Evolutionary conservation across 495 filamentous ascomycete genomes (phyloP), one percentile per base, ranked within the genome.

Genomic region (Pseudomonodictys pantanalensis): DNA sequence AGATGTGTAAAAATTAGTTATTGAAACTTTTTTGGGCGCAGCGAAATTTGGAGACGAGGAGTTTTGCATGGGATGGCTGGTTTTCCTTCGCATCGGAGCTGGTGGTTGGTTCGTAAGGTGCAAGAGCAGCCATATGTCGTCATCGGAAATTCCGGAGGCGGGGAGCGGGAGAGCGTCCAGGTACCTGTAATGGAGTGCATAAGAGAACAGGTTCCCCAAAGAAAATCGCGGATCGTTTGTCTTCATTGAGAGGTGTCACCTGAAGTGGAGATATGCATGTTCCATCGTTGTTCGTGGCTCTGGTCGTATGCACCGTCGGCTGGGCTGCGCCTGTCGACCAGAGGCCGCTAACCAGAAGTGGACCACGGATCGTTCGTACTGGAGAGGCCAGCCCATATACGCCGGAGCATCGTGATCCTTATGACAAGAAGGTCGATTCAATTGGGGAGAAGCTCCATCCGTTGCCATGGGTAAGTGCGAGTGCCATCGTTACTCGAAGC

Each of bases 391-490:
- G 25, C 9, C 77, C 75, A 0, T 80, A 72, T 23, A 74, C 70
- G 3, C 72, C 71, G 0, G 73, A 71, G 2, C 69, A 78, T 62
- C 65, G 67, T 15, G 78, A 80, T 52, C 77, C 77, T 0, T 78
- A 76, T 51, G 78, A 79, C 55, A 62, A 72, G 58, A 78, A 76
- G 51, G 70, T 86, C 9, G 86, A 89, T 65, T 56, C 82, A 2
- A 61, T 85, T 20, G 83, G 82, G 9, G 70, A 82, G 1, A 68
- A 77, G 26, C 73, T 83, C 11, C 76, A 87, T 50, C 86, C 86
- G 8, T 66, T 86, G 18, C 86, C 86, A 1, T 86, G 47, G 20
- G 69, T 72, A 33, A 66, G 69, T 69, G 6, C 7, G 4, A 12
- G 8, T 12, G 25, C 15, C 10, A n/a, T n/a, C 23, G 10, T 56